Evolutionary conservation across 1,139 yeast genomes (phyloP), one percentile per base, ranked within the genome.

Genomic region (Pneumocystis carinii): DNA sequence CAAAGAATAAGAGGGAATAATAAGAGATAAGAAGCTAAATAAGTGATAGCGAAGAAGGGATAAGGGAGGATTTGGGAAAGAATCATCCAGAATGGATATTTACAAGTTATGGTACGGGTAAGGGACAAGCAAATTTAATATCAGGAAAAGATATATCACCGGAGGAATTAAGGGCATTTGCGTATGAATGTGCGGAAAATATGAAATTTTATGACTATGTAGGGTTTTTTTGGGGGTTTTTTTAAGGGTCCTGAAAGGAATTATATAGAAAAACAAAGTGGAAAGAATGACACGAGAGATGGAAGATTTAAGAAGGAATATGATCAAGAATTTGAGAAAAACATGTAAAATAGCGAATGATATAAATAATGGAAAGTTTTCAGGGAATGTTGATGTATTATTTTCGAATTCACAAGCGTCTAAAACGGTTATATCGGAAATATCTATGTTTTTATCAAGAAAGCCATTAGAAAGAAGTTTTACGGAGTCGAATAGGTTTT

Each of bases 71-170:
- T 24, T 36, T 62, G 1, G 38, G 61, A 17, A 53, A 59, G 12
- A 60, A 62, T 12, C 41, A 36, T 17, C 64, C 64, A 5, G 57
- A 48, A 37, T 62, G 64, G 64, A 60, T 64, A 41, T 62, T 62
- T 53, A 53, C 64, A 12, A 37, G 60, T 15, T 62, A 62, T 55
- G 59, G 62, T 38, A 62, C 64, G 4, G 64, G 60, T 3, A 59
- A 60, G 19, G 56, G 42, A n/a, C 63, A 61, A 15, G 27, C 41
- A n/a, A 55, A 53, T 37, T 61, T 62, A 59, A 48, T 62, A 8
- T 55, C 53, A 42, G 64, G 59, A n/a, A 62, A 60, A 48, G 64
- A 62, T 55, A 36, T 62, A 17, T 62, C 64, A 6, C 48, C 42
- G 14, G 64, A 62, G 29, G 64, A 62, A 32, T 61, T 62, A 3